A percentile compares a stretch with the other conserved stretches of the same genome.
Conservation (phyloP, 1,139 yeast genomes). For the Blastobotrys persicus region DNA sequence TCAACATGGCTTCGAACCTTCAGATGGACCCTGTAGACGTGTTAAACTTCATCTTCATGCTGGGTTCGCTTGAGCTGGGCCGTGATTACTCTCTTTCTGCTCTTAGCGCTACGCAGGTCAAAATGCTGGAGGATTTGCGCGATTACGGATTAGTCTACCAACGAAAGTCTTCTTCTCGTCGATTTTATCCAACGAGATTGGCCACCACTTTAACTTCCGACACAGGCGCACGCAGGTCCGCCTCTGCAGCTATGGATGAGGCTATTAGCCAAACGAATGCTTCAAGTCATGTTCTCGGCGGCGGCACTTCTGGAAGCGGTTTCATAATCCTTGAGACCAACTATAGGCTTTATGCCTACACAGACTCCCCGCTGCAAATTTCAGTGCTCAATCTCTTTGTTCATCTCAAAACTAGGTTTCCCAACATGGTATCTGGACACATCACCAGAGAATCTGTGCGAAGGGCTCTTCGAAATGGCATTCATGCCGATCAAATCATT, state of each 20-base stretch:
- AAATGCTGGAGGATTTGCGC: conserved; percentile 83
- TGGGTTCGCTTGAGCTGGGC: conserved; percentile 90
- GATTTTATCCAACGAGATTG: conserved; percentile 86
- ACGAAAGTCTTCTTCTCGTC: conserved; percentile 53
- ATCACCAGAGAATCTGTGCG: conserved; percentile 90
- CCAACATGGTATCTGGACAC: conserved; percentile 92
- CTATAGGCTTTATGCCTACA: conserved; percentile 88
- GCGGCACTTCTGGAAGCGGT: conserved; percentile 42
- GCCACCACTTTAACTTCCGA: conserved; percentile 93
- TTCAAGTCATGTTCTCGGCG: conserved; percentile 16
- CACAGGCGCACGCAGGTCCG: conserved; percentile 38
- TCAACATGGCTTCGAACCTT: conserved; percentile 76
- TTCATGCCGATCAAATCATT: conserved; percentile 91
- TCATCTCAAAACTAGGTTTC: conserved; percentile 76
- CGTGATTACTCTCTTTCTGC: conserved; percentile 73
- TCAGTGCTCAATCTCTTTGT: conserved; percentile 88
- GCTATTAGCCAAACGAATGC: conserved; percentile 27
- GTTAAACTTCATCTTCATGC: conserved; percentile 83
- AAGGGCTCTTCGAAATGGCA: conserved; percentile 80
- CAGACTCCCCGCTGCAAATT: conserved; percentile 91
- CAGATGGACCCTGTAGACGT: conserved; percentile 97
- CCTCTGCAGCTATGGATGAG: conserved; percentile 33
- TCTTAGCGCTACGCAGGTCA: conserved; percentile 74
- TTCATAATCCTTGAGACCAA: conserved; percentile 89
- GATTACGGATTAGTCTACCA: conserved; percentile 93